Conservation (phyloP, 441 rosid species). For the Biscutella laevigata region DNA sequence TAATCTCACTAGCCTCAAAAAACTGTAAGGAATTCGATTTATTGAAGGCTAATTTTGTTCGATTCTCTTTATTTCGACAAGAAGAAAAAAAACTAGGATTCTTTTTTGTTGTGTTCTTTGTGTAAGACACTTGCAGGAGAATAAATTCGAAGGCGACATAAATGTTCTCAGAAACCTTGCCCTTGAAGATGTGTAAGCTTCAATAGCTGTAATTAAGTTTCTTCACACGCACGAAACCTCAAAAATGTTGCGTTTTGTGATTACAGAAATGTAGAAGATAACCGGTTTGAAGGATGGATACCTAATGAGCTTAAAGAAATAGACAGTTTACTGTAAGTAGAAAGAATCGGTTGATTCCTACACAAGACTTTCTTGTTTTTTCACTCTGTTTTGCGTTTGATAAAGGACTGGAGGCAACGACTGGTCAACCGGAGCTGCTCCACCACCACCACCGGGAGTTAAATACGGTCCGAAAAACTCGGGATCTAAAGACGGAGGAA, state of each 20-base stretch:
- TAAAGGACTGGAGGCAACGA: conserved; percentile 72
- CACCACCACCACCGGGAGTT: conserved; percentile 79
- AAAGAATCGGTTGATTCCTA: background rate
- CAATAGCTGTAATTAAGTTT: background rate
- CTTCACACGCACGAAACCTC: background rate
- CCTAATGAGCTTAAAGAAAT: conserved; percentile 61
- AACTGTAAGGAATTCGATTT: conserved; percentile 62
- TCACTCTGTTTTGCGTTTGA: conserved; percentile 22
- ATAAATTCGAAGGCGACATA: conserved; percentile 58
- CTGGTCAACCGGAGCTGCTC: conserved; percentile 65
- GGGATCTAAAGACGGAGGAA: conserved; percentile 7
- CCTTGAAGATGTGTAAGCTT: conserved; percentile 60
- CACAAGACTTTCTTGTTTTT: background rate
- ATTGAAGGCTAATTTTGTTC: no score
- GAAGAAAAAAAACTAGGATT: no score
- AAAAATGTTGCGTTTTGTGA: background rate
- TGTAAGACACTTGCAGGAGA: conserved; percentile 64
- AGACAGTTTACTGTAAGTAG: conserved; percentile 52
- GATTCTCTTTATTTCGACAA: no score
- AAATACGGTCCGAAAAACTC: conserved; percentile 21
- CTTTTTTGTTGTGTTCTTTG: conserved; percentile 7
- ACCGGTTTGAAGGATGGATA: conserved; percentile 77
- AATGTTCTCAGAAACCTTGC: conserved; percentile 63
- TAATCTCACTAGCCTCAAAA: conserved; percentile 43
- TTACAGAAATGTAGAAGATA: conserved; percentile 64